Conservation (phyloP, 2,329 filamentous ascomycete genomes). For the Fusarium sp. region DNA sequence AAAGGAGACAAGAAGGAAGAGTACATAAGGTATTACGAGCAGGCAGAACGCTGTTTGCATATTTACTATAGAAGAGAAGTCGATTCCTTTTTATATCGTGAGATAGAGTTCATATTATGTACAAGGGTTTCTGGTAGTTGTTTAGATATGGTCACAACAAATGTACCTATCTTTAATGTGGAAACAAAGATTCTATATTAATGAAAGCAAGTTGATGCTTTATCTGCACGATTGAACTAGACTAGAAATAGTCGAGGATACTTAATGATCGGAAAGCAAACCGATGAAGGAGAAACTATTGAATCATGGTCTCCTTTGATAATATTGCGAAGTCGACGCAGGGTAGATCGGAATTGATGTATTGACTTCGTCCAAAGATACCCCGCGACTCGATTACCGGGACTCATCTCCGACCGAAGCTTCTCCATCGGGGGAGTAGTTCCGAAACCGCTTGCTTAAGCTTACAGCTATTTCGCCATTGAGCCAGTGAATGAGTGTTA, state of each 20-base stretch:
- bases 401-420: constrained; percentile 41
- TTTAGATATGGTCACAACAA: not conserved
- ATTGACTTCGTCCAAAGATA: not conserved
- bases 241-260: not conserved
- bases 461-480: constrained; percentile 2
- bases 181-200: not conserved
- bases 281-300: not conserved
- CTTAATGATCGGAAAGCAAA: not conserved
- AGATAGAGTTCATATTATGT: not conserved
- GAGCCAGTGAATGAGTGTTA: not conserved
- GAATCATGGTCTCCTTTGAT: not conserved
- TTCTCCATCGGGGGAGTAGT: constrained; percentile 32
- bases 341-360: not conserved
- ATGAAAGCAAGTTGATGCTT: not conserved
- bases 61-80: not conserved
- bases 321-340: constrained; percentile 15
- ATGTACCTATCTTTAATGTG: not conserved
- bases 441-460: constrained; percentile 33
- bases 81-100: not conserved
- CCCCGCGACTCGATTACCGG: constrained; percentile 17
- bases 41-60: not conserved
- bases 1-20: not conserved
- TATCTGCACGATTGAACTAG: not conserved
- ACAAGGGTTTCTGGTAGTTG: not conserved
- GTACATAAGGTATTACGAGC: not conserved